Base-by-base conservation (phyloP, 805 yeast genomes). In the Geotrichum ghanense region DNA sequence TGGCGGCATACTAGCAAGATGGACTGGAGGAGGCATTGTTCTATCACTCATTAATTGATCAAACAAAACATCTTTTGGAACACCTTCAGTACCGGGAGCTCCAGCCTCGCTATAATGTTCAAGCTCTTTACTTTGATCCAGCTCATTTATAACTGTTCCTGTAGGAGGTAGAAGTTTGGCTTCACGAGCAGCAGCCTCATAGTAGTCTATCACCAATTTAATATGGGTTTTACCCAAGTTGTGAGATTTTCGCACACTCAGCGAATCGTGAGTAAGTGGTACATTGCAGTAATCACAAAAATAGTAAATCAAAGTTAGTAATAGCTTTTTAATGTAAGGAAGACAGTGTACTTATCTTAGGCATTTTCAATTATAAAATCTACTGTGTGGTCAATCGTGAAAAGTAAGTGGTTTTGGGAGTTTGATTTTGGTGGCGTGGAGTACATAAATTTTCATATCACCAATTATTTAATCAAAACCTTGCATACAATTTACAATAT, bases 181-280 rank as follows among this genome's bases (percentile, higher is more conserved):
- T 39, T 51, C 54, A 34, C 45, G 27, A 25, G 52, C 52, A 16
- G 50, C 54, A 5, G 39, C 50, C 47, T 83, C 84, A 59, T 83
- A 87, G 66, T 84, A 86, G 48, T 81, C 83, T 49, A 87, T 78
- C 44, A 82, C 83, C 46, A 74, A 70, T 50, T 75, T 72, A 40
- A 83, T 68, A 62, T 87, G 96, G 61, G 83, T 81, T 55, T 75
- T 77, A 7, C 96, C 96, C 35, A 73, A 67, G 39, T 83, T 62
- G 63, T 87, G 96, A 39, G 87, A 79, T 57, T 82, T 81, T 20
- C 95, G 66, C 46, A 87, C 95, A 65, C 92, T 82, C 55, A 78
- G 69, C n/a, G 92, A 82, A 63, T 86, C 95, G 60, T 87, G 95
- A 1, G 95, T 87, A 48, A 88, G 67, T 56, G 82, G 81, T 17